These are phyloP conservation scores for Capniomyces stellatus DNA, from an alignment of 371 early-diverging fungal genomes.

Conservation along the genomic window DNA sequence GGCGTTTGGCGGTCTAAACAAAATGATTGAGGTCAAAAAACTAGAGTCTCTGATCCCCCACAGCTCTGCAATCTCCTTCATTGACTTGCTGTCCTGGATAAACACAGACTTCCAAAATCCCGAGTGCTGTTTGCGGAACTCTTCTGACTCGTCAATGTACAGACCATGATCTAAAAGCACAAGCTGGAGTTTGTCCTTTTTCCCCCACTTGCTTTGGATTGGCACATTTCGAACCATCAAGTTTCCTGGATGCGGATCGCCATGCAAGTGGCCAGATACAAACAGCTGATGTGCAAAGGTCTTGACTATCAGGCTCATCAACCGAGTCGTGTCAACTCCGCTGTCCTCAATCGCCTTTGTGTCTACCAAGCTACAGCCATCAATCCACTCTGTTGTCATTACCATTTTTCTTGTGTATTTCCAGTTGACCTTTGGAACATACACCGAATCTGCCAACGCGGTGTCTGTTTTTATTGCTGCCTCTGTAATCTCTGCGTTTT, in stretches of 20 bases:
- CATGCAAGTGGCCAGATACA: constrained; percentile 70
- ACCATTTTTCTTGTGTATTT: constrained; percentile 51
- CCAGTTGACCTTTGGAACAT: constrained; percentile 65
- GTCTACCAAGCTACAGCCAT: constrained; percentile 46
- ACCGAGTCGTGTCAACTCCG: constrained; percentile 31
- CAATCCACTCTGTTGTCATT: constrained; percentile 76
- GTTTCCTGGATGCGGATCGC: constrained; percentile 83
- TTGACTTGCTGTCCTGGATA: constrained; percentile 39
- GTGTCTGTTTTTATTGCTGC: constrained; percentile 30
- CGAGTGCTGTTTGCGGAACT: constrained; percentile 63
- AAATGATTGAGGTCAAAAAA: constrained; percentile 65
- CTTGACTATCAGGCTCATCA: constrained; percentile 60
- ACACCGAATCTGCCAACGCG: constrained; percentile 29
- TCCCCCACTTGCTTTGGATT: not conserved
- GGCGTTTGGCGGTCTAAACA: constrained; percentile 45
- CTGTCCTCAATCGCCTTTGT: constrained; percentile 56
- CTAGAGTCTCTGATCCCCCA: constrained; percentile 78
- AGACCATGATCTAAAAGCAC: constrained; percentile 87
- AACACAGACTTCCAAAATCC: constrained; percentile 71
- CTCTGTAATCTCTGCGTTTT: constrained; percentile 50
- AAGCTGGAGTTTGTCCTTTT: constrained; percentile 25
- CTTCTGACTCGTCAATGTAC: constrained; percentile 53
- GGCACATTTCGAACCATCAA: constrained; percentile 62
- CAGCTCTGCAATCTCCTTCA: constrained; percentile 36
- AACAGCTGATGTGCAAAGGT: constrained; percentile 83